A percentile compares a stretch with the other conserved stretches of the same genome.
phyloP scores from a whole-genome alignment of 176 grass and related monocot species.

The Cenchrus americanus region DNA sequence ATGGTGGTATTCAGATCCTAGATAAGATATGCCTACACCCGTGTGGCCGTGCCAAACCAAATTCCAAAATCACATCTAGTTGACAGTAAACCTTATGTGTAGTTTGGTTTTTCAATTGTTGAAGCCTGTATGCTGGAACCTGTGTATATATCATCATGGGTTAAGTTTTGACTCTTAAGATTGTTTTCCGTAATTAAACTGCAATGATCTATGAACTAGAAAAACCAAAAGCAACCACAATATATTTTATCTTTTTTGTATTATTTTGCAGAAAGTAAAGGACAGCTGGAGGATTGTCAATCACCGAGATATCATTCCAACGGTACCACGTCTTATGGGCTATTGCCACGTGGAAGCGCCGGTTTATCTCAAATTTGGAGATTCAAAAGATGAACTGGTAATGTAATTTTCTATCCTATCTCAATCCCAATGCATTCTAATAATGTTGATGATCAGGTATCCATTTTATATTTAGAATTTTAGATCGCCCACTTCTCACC shows the following conservation, averaged over 20 bases:
- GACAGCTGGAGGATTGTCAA: slow-evolving; percentile 98
- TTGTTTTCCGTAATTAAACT: slow-evolving; percentile 5
- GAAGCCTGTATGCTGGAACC: slow-evolving; percentile 16
- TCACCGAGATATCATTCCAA: slow-evolving; percentile 95
- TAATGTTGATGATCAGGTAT: neutral
- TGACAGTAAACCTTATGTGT: slow-evolving; percentile 17
- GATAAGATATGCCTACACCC: neutral
- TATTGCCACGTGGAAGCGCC: slow-evolving; percentile 96
- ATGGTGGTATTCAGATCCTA: neutral
- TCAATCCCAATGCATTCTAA: slow-evolving; percentile 1
- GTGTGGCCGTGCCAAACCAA: neutral
- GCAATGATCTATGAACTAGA: slow-evolving; percentile 2
- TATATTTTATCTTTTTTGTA: slow-evolving; percentile 31
- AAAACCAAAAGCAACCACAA: neutral
- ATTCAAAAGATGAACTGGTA: slow-evolving; percentile 69
- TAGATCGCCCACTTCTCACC: neutral
- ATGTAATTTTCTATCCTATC: slow-evolving; percentile 6
- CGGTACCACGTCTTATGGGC: slow-evolving; percentile 94
- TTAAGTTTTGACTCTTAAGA: slow-evolving; percentile 5
- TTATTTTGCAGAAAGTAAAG: slow-evolving; percentile 81
- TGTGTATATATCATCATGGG: slow-evolving; percentile 8
- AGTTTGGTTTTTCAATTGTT: neutral
- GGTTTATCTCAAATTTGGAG: slow-evolving; percentile 81
- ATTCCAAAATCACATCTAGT: neutral
- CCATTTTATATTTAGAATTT: slow-evolving; percentile 17